Percentiles rank a stretch among this genome's conserved stretches.
phyloP scores from a whole-genome alignment of 2,329 filamentous ascomycete species.

The Xylaria sp. region DNA sequence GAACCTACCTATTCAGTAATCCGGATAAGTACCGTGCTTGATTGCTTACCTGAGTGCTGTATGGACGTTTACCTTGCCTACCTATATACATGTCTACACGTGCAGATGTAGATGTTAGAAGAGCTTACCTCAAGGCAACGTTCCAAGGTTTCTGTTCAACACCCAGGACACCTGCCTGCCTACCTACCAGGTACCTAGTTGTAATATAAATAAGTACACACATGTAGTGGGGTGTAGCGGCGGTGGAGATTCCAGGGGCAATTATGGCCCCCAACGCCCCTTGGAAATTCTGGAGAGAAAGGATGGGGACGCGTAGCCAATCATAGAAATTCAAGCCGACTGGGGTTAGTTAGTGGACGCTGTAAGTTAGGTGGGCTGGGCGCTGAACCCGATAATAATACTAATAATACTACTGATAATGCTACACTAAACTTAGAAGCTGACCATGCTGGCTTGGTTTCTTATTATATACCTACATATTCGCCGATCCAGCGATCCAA shows the following conservation, averaged over 20 bases:
- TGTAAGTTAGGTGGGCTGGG: too few species aligned
- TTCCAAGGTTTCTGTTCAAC: not conserved
- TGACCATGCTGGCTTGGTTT: not conserved
- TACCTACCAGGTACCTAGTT: too few species aligned
- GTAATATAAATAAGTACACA: not conserved
- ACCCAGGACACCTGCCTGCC: not conserved
- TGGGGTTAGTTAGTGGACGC: not conserved
- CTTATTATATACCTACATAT: not conserved
- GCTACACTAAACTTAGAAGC: constrained; percentile 16
- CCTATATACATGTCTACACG: not conserved
- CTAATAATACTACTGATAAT: too few species aligned
- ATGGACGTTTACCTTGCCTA: not conserved
- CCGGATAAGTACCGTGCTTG: not conserved
- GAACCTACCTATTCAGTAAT: not conserved
- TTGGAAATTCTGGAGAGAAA: constrained; percentile 1
- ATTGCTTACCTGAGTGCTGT: not conserved
- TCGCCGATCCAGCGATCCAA: not conserved
- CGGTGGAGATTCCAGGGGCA: constrained; percentile 13
- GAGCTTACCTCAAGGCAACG: not conserved
- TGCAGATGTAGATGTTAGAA: not conserved
- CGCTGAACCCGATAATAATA: not conserved
- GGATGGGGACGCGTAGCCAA: not conserved
- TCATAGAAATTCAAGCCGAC: not conserved
- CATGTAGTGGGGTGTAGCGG: not conserved
- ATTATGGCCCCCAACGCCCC: not conserved